Base-by-base conservation (phyloP, 352 stramenopile species). In the Globisporangium abappressorium region DNA sequence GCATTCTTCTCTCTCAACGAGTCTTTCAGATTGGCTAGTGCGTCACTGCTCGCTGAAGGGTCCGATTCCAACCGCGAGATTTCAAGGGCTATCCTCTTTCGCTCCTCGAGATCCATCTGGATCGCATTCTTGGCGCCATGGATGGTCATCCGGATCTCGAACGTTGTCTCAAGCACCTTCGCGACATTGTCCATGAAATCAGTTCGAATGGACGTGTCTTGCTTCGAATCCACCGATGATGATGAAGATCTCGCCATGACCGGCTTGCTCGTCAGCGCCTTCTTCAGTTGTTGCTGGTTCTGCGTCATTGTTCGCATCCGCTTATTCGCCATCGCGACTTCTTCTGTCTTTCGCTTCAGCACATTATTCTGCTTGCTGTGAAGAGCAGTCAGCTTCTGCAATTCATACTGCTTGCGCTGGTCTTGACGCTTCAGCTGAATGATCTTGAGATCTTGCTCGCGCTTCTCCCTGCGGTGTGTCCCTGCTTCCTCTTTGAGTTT, bases 281-380 rank as follows among this genome's bases (percentile, higher is more conserved):
- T 78, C 57, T 75, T 69, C 43, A 74, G 56, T 18, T 66, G 55
- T 34, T 78, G 69, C 61, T 81, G 69, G 2, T 63, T 71, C 28
- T 74, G 55, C 0, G 73, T 62, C 46, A 85, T 68, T 18, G 70
- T 72, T 22, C 73, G 69, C 67, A 78, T 81, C 3, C 75, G 71
- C 66, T 91, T 92, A 46, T 76, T 87, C 46, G 70, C 69, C 3
- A 63, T 66, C 1, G 59, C 71, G 14, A 82, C 66, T 33, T 89
- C 81, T 20, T 92, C 78, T 4, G 73, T 82, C 57, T 90, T 92
- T n/a, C 75, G 79, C 57, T 93, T 92, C 3, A 87, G 60, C 30
- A 80, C 65, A 55, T 66, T 72, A 38, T 70, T 77, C 55, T 88
- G 80, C 33, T 91, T 91, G 11, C 47, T 53, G 33, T 81, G 72